phyloP scores from a whole-genome alignment of 1,139 yeast genomes.

The Saccharomyces hybrid region DNA sequence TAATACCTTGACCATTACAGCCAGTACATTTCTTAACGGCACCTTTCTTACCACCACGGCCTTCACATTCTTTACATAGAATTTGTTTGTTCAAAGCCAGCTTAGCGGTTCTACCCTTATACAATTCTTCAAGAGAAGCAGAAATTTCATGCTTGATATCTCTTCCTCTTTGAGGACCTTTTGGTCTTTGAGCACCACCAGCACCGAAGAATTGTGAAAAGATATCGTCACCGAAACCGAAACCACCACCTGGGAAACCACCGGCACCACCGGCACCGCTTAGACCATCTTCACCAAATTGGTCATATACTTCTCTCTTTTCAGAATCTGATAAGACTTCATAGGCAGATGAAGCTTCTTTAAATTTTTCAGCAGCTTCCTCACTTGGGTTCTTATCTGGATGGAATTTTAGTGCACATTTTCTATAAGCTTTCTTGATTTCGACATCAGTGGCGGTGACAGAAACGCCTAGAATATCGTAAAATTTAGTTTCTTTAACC shows the following conservation, averaged over 20 bases:
- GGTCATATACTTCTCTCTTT: slow-evolving; percentile 84
- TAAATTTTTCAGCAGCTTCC: slow-evolving; percentile 90
- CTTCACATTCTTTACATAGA: slow-evolving; percentile 81
- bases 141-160: slow-evolving; percentile 85
- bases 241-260: slow-evolving; percentile 45
- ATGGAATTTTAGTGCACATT: slow-evolving; percentile 85
- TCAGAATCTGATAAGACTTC: slow-evolving; percentile 80
- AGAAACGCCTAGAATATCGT: slow-evolving; percentile 76
- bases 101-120: slow-evolving; percentile 91
- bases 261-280: slow-evolving; percentile 68
- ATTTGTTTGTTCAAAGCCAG: slow-evolving; percentile 89
- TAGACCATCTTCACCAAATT: slow-evolving; percentile 88
- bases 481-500: slow-evolving; percentile 87
- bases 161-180: slow-evolving; percentile 83
- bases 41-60: slow-evolving; percentile 93
- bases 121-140: slow-evolving; percentile 85
- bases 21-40: slow-evolving; percentile 78
- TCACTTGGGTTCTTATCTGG: slow-evolving; percentile 92
- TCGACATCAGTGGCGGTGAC: slow-evolving; percentile 73
- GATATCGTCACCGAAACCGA: slow-evolving; percentile 67
- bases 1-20: slow-evolving; percentile 89
- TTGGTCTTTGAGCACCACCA: slow-evolving; percentile 57
- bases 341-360: slow-evolving; percentile 85
- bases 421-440: slow-evolving; percentile 91
- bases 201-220: slow-evolving; percentile 84